Evolutionary conservation across 352 stramenopile genomes (phyloP).

Genomic region (Pythium aphanidermatum): DNA sequence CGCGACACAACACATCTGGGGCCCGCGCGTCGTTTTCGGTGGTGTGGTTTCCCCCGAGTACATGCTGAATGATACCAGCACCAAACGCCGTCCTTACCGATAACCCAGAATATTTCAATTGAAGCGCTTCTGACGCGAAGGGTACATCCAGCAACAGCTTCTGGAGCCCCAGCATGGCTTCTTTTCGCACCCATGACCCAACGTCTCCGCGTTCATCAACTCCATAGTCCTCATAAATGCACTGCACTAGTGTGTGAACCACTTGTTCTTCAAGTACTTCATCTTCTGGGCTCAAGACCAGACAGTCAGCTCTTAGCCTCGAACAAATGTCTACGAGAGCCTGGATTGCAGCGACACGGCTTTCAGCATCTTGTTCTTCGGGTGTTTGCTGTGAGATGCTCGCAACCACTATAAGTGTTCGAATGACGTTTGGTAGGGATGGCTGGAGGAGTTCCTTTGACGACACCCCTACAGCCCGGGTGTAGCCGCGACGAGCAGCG

Average conservation of each 20-base stretch:
- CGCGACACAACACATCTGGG: constrained; percentile 35
- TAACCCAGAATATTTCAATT: constrained; percentile 29
- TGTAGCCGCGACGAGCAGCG: constrained; percentile 83
- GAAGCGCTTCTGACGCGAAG: constrained; percentile 4
- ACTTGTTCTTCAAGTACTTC: constrained; percentile 42
- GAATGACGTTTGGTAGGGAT: constrained; percentile 21
- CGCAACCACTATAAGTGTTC: constrained; percentile 36
- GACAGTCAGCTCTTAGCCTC: constrained; percentile 15
- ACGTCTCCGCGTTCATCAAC: constrained; percentile 97
- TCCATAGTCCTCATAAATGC: constrained; percentile 93
- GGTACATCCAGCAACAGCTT: constrained; percentile 52
- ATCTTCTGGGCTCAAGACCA: constrained; percentile 4
- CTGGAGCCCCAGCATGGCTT: constrained; percentile 90
- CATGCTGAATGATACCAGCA: constrained; percentile 31
- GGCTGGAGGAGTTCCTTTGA: constrained; percentile 32
- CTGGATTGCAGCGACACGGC: constrained; percentile 90
- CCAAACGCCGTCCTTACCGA: constrained; percentile 34
- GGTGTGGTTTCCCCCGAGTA: constrained; percentile 13
- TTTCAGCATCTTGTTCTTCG: constrained; percentile 92
- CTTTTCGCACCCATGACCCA: constrained; percentile 96
- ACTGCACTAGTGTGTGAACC: constrained; percentile 78
- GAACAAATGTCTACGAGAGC: constrained; percentile 87
- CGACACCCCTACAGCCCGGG: constrained; percentile 36
- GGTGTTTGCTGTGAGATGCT: constrained; percentile 35
- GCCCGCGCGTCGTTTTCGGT: not conserved